phyloP scores from a whole-genome alignment of 805 yeast genomes.

The Candida vaughaniae region DNA sequence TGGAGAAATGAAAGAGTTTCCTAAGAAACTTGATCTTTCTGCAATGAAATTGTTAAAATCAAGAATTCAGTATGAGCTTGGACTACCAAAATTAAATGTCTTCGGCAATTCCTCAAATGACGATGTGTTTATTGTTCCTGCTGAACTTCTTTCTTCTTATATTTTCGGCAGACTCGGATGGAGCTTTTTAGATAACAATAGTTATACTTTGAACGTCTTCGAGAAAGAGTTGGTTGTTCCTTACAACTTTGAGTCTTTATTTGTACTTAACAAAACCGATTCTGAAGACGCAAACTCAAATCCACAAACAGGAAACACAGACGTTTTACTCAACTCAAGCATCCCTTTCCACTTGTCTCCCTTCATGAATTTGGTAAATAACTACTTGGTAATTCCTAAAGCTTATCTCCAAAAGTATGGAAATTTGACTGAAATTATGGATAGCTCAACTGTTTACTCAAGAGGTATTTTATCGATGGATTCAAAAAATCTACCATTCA shows the following conservation, averaged over 20 bases:
- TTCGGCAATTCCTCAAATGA: not conserved
- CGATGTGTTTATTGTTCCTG: slow-evolving; percentile 23
- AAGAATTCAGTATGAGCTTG: not conserved
- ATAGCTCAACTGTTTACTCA: slow-evolving; percentile 12
- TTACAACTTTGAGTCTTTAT: slow-evolving; percentile 29
- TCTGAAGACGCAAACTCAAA: slow-evolving; percentile 16
- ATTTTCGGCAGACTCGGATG: slow-evolving; percentile 23
- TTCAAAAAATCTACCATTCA: not conserved
- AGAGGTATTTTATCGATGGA: slow-evolving; percentile 9
- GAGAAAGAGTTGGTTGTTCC: slow-evolving; percentile 28
- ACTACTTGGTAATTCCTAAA: slow-evolving; percentile 38
- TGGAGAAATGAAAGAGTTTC: not conserved
- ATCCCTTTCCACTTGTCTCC: slow-evolving; percentile 42
- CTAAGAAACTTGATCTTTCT: not conserved
- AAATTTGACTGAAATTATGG: not conserved
- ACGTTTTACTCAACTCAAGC: slow-evolving; percentile 25
- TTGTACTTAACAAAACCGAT: slow-evolving; percentile 35
- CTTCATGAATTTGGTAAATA: slow-evolving; percentile 34
- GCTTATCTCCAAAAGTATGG: slow-evolving; percentile 2
- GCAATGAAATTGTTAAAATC: no score
- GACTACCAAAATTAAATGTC: not conserved
- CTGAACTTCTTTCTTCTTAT: slow-evolving; percentile 19
- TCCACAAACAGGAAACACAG: slow-evolving; percentile 14
- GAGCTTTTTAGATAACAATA: slow-evolving; percentile 9
- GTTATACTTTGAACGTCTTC: slow-evolving; percentile 8